These are phyloP conservation scores for Beauveria pseudobassiana DNA, from an alignment of 2,329 filamentous ascomycete genomes.

Conservation along the genomic window DNA sequence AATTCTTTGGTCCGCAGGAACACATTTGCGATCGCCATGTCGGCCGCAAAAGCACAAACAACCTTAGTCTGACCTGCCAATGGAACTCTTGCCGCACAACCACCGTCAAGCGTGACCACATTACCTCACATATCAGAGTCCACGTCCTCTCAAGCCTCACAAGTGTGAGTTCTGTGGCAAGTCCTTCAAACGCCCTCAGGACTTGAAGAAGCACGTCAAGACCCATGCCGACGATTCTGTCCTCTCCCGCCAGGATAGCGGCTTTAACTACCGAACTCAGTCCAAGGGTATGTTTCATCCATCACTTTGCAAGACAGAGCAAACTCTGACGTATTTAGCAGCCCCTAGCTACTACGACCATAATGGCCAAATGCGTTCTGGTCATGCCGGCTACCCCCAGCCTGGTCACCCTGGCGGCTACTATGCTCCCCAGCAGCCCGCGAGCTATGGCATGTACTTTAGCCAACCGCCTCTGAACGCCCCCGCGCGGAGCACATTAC, in stretches of 20 bases:
- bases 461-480: slow-evolving; percentile 52
- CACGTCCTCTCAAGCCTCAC: slow-evolving; percentile 97
- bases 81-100: slow-evolving; percentile 96
- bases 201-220: slow-evolving; percentile 99
- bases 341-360: slow-evolving; percentile 57
- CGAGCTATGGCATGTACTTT: slow-evolving; percentile 72
- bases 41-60: slow-evolving; percentile 98
- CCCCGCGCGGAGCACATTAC: slow-evolving; percentile 57
- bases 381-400: slow-evolving; percentile 47
- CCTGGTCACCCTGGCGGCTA: slow-evolving; percentile 45
- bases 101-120: slow-evolving; percentile 97
- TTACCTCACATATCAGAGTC: slow-evolving; percentile 96
- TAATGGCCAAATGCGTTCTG: slow-evolving; percentile 54
- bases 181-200: slow-evolving; percentile 97
- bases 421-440: slow-evolving; percentile 48
- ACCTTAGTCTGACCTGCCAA: slow-evolving; percentile 92
- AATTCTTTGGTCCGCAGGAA: slow-evolving; percentile 49
- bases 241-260: slow-evolving; percentile 47
- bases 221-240: slow-evolving; percentile 96
- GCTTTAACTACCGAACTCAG: slow-evolving; percentile 48
- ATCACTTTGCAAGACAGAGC: neutral
- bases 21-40: slow-evolving; percentile 98
- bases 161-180: slow-evolving; percentile 99
- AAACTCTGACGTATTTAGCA: neutral
- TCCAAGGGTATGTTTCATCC: slow-evolving; percentile 37